phyloP scores from a whole-genome alignment of 768 basidiomycete genomes.

The Boletus fagicola region DNA sequence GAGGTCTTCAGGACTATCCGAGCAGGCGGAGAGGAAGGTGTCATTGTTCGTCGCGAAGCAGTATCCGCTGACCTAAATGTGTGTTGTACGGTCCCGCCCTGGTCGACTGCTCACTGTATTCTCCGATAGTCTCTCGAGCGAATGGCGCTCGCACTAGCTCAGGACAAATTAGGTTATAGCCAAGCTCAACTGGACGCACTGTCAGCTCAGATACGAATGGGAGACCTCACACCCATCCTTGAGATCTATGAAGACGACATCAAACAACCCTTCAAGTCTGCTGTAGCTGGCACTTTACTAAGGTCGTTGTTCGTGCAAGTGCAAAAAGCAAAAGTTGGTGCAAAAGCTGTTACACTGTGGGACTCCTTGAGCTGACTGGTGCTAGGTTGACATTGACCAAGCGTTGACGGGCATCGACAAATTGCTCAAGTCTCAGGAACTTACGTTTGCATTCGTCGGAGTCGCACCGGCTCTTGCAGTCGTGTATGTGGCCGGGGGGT shows the following conservation, averaged over 20 bases:
- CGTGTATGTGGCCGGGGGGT: constrained; percentile 64
- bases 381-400: constrained; percentile 87
- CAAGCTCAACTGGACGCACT: constrained; percentile 63
- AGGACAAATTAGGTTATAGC: constrained; percentile 71
- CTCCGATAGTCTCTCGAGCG: constrained; percentile 78
- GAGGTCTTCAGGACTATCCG: constrained; percentile 82
- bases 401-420: constrained; percentile 90
- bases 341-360: neutral
- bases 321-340: constrained; percentile 85
- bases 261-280: constrained; percentile 79
- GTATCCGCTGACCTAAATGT: constrained; percentile 85
- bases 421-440: constrained; percentile 87
- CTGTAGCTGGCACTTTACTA: constrained; percentile 74
- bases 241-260: constrained; percentile 91
- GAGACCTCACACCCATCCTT: constrained; percentile 86
- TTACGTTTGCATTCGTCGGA: constrained; percentile 96
- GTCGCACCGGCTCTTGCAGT: constrained; percentile 86
- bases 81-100: constrained; percentile 19
- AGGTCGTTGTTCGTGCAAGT: constrained; percentile 88
- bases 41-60: constrained; percentile 77
- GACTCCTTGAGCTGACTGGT: neutral
- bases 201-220: constrained; percentile 62
- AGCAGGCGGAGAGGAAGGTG: constrained; percentile 69
- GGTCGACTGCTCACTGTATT: neutral
- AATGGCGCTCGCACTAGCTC: constrained; percentile 84